Base-by-base conservation (phyloP, 2,329 filamentous ascomycete species). In the Aspergillus eucalypticola region DNA sequence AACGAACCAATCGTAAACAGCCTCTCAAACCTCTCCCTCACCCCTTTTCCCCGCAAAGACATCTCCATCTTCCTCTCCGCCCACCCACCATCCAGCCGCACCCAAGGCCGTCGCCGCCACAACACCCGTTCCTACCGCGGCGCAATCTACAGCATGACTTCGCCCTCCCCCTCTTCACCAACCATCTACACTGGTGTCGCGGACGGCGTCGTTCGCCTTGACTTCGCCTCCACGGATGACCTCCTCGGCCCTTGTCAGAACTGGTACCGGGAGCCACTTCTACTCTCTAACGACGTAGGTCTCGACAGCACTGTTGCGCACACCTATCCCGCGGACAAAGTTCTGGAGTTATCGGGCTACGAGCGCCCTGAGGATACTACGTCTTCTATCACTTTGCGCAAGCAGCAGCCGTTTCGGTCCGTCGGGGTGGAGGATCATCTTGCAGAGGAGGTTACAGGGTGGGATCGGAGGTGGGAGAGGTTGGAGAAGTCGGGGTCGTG, bases 111-210 rank as follows among this genome's bases (percentile, higher is more conserved):
- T 32, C 66, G 62, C 27, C 41, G 56, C 7, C 64, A 66, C 29
- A 61, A 60, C 60, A 63, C 58, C 46, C 67, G 64, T 17, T 65
- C 72, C 5, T 81, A 81, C 68, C 73, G 77, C 10, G 78, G 79
- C 3, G 74, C 78, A 6, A 75, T 81, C 21, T 81, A 81, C 61
- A 74, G 73, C 13, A 74, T 81, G 65, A 78, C 76, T 8, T 74
- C 75, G 1, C 79, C 79, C 3, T 81, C 78, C 3, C 71, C 76
- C 8, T 73, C 75, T 32, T 81, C 79, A 0, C 73, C 77, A 23
- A 80, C 78, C 3, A 65, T 81, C n/a, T 81, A 79, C 60, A 74
- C 77, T 10, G 79, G 79, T 2, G 67, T 81, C 13, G 74, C 76
- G 32, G 74, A 78, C 39, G 75, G 76, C 23, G 69, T 81, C 5